These are phyloP conservation scores for Glycine tomentella DNA, from an alignment of 306 rosid species.

Conservation along the genomic window DNA sequence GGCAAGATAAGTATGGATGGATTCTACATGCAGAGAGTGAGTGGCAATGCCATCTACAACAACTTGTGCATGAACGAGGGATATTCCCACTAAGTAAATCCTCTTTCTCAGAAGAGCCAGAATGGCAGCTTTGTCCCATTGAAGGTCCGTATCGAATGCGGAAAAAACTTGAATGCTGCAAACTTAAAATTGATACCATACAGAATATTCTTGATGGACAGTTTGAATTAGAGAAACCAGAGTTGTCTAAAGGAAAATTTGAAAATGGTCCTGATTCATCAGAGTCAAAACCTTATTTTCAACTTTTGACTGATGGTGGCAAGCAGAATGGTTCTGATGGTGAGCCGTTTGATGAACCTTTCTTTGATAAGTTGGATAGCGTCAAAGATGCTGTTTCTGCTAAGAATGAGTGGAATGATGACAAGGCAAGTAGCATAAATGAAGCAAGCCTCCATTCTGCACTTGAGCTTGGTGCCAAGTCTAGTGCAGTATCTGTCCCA, in stretches of 20 bases:
- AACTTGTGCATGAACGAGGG: conserved; percentile 97
- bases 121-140: conserved; percentile 98
- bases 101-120: conserved; percentile 65
- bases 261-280: conserved; percentile 64
- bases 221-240: conserved; percentile 67
- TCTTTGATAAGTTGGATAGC: conserved; percentile 61
- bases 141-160: conserved; percentile 99
- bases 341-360: conserved; percentile 68
- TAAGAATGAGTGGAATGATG: conserved; percentile 85
- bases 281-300: conserved; percentile 69
- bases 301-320: conserved; percentile 59
- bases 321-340: conserved; percentile 67
- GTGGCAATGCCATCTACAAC: conserved; percentile 96
- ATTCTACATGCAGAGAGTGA: conserved; percentile 99
- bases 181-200: conserved; percentile 78
- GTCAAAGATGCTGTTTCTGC: conserved; percentile 67
- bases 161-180: conserved; percentile 91
- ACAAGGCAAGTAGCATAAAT: conserved; percentile 85
- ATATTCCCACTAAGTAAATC: conserved; percentile 79
- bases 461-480: conserved; percentile 88
- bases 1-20: conserved; percentile 99
- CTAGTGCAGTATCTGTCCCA: conserved; percentile 79
- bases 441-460: conserved; percentile 98
- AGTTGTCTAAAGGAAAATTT: conserved; percentile 58
- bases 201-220: conserved; percentile 85